These are phyloP conservation scores for Rhizopogon vesiculosus DNA, from an alignment of 768 basidiomycete species.

Conservation along the genomic window DNA sequence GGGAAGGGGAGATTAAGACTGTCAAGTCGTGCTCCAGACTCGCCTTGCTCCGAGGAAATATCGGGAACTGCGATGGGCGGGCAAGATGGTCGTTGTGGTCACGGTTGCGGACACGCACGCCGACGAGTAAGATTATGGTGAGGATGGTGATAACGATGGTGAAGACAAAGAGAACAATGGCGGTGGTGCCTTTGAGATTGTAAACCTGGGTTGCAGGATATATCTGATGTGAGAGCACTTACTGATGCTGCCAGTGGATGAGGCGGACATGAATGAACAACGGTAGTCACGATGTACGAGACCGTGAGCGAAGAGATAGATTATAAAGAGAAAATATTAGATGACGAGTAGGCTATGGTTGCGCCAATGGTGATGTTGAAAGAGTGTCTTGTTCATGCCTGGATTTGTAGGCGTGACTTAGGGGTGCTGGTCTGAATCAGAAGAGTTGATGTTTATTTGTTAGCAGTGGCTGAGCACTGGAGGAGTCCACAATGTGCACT, in stretches of 20 bases:
- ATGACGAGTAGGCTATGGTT: too few species aligned
- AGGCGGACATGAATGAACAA: neutral
- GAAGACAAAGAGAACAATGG: neutral
- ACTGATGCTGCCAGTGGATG: neutral
- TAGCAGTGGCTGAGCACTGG: too few species aligned
- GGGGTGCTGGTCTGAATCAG: too few species aligned
- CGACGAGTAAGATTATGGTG: neutral
- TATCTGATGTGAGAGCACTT: neutral
- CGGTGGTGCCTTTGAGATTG: neutral
- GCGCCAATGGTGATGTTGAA: neutral
- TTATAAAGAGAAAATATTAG: too few species aligned
- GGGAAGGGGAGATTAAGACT: constrained; percentile 1
- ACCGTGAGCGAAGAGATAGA: too few species aligned
- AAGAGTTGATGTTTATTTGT: neutral
- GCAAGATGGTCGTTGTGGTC: neutral
- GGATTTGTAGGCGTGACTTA: too few species aligned
- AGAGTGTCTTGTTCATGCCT: neutral
- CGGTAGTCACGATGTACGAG: neutral
- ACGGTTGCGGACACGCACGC: neutral
- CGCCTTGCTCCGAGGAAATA: neutral
- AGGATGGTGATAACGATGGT: neutral
- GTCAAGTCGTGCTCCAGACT: neutral
- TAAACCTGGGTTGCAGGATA: neutral
- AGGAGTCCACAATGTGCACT: too few species aligned
- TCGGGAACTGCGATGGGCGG: neutral